phyloP scores from a whole-genome alignment of 768 basidiomycete species.

The Lyophyllum shimeji region DNA sequence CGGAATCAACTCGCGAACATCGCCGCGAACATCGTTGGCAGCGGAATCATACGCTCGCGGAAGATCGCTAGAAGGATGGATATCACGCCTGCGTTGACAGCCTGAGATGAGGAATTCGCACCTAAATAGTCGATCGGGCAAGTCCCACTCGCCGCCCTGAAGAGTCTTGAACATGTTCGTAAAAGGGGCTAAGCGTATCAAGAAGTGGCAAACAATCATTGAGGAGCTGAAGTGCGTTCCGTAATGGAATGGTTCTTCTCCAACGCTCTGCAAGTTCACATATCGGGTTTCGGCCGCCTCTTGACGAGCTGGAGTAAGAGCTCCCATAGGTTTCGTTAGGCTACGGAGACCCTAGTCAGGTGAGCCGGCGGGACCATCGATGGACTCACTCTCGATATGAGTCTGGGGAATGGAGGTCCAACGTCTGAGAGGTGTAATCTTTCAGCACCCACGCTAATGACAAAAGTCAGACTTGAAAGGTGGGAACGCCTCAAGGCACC shows the following conservation, averaged over 20 bases:
- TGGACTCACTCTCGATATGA: slow-evolving; percentile 71
- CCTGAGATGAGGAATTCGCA: slow-evolving; percentile 23
- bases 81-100: background rate
- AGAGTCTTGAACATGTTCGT: slow-evolving; percentile 95
- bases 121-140: slow-evolving; percentile 86
- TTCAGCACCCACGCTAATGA: slow-evolving; percentile 80
- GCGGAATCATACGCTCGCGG: slow-evolving; percentile 84
- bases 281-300: slow-evolving; percentile 80
- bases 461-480: background rate
- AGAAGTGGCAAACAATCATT: slow-evolving; percentile 95
- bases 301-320: slow-evolving; percentile 69
- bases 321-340: slow-evolving; percentile 88
- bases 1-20: slow-evolving; percentile 91
- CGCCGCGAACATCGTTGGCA: slow-evolving; percentile 81
- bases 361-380: background rate
- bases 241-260: slow-evolving; percentile 87
- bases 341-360: slow-evolving; percentile 34
- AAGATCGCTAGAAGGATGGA: slow-evolving; percentile 53
- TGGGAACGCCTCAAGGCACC: slow-evolving; percentile 21
- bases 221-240: slow-evolving; percentile 96
- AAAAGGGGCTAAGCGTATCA: slow-evolving; percentile 87
- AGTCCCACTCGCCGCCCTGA: slow-evolving; percentile 93
- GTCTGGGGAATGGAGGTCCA: slow-evolving; percentile 62
- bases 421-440: slow-evolving; percentile 72
- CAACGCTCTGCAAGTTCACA: slow-evolving; percentile 71